phyloP scores from a whole-genome alignment of 1,139 yeast species.

The Protomyces inundatus region DNA sequence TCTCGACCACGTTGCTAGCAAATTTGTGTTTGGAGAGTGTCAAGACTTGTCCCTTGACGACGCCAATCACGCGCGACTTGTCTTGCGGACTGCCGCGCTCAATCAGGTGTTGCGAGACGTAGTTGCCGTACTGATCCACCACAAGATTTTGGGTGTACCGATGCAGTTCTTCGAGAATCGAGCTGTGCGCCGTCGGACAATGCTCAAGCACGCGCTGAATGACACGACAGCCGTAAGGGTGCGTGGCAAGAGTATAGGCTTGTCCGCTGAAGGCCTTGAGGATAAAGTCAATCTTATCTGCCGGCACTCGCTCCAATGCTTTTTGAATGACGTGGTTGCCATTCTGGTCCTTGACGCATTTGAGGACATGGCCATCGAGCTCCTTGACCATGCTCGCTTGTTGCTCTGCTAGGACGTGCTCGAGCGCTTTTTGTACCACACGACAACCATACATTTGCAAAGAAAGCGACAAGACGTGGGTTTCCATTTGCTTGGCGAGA shows the following conservation, averaged over 20 bases:
- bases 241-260: slow-evolving; percentile 83
- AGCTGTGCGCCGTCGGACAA: slow-evolving; percentile 57
- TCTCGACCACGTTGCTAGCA: slow-evolving; percentile 96
- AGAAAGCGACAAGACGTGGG: slow-evolving; percentile 69
- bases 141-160: slow-evolving; percentile 69
- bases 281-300: slow-evolving; percentile 63
- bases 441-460: slow-evolving; percentile 97
- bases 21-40: slow-evolving; percentile 88
- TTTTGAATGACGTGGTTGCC: slow-evolving; percentile 98
- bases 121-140: slow-evolving; percentile 96
- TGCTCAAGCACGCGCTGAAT: slow-evolving; percentile 85
- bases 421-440: slow-evolving; percentile 91
- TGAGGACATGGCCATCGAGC: slow-evolving; percentile 61
- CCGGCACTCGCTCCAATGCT: slow-evolving; percentile 81
- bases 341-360: slow-evolving; percentile 91
- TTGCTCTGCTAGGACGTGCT: slow-evolving; percentile 61
- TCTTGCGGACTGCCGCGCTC: slow-evolving; percentile 65
- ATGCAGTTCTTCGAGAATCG: slow-evolving; percentile 62
- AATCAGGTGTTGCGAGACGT: slow-evolving; percentile 90
- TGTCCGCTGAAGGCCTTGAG: slow-evolving; percentile 69
- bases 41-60: slow-evolving; percentile 58
- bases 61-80: slow-evolving; percentile 48
- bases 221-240: slow-evolving; percentile 96
- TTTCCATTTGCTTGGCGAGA: slow-evolving; percentile 68
- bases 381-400: slow-evolving; percentile 69